Conservation (phyloP, 2,329 filamentous ascomycete genomes). For the Endocalyx cinctus region DNA sequence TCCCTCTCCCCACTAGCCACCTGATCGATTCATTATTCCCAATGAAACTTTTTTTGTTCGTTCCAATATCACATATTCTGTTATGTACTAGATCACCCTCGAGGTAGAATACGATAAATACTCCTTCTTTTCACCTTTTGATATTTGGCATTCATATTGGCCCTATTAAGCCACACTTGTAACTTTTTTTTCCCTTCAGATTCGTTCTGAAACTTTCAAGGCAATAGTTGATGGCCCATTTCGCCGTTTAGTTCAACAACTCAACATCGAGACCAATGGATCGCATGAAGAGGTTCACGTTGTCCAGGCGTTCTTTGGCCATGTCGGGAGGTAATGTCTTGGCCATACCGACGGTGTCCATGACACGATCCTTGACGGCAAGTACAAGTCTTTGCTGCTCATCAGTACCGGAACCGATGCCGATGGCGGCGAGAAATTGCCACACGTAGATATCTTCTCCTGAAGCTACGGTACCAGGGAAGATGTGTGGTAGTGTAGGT, state of each 20-base stretch:
- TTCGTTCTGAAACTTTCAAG: no score
- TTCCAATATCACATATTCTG: no score
- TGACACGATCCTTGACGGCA: conserved; percentile 95
- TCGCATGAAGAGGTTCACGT: conserved; percentile 97
- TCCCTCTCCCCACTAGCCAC: no score
- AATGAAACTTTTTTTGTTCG: no score
- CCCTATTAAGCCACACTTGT: no score
- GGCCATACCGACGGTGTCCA: conserved; percentile 85
- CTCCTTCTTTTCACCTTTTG: no score
- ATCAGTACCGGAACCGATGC: conserved; percentile 86
- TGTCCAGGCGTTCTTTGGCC: conserved; percentile 75
- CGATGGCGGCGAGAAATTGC: conserved; percentile 95
- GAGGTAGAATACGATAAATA: no score
- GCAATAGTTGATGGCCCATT: no score
- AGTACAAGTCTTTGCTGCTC: conserved; percentile 93
- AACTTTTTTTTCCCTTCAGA: no score
- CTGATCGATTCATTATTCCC: no score
- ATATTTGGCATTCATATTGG: no score
- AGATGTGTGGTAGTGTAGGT: conserved; percentile 76
- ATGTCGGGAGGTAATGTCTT: conserved; percentile 88
- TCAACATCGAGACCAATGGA: conserved; percentile 98
- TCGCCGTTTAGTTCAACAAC: conserved; percentile 45
- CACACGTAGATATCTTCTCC: conserved; percentile 95
- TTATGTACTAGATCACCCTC: no score
- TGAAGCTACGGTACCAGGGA: conserved; percentile 85